Evolutionary conservation across 78 protist species (phyloP), one percentile per base, ranked within the genome.

Genomic region (Planoprotostelium fungivorum): DNA sequence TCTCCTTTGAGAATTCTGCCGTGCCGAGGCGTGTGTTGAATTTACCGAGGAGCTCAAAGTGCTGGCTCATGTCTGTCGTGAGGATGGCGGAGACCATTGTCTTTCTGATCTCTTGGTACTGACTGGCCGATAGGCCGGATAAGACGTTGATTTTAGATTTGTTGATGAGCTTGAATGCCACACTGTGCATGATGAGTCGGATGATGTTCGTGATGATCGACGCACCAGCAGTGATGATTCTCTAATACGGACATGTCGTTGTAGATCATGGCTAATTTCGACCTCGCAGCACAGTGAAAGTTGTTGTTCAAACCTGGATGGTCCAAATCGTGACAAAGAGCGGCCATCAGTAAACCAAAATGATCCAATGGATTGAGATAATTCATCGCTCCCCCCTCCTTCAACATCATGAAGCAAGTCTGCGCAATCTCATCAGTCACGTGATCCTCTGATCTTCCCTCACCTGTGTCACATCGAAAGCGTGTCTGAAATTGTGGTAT

Each of bases 401-500:
- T 63, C 31, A 95, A 9, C 9, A 37, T 83, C 34, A 36, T 34
- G 36, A 88, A 88, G 25, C 63, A 36, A 16, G 89, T 88, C 83
- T 88, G 89, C 34, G 89, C n/a, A 51, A 25, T 51, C 16, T 16
- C 73, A 16, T 51, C 73, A 51, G 73, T 51, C 73, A 51, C 5
- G 5, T 16, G 73, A 51, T 51, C 16, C 16, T 51, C 16, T 16
- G 73, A 51, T 5, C 5, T 25, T n/a, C 5, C 16, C 5, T 51
- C 73, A 51, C 73, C 93, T 95, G 96, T 10, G 88, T 87, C 1
- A 93, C 95, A 73, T 96, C 97, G 34, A 96, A 31, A 1, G 96
- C 96, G 84, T 96, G 97, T 36, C 31, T 31, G 37, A 93, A 96
- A 86, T 93, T 96, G 86, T 96, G 97, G 89, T 96, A 96, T 73